These are phyloP conservation scores for Fusarium oligoseptatum DNA, from an alignment of 2,329 filamentous ascomycete genomes.

Conservation along the genomic window DNA sequence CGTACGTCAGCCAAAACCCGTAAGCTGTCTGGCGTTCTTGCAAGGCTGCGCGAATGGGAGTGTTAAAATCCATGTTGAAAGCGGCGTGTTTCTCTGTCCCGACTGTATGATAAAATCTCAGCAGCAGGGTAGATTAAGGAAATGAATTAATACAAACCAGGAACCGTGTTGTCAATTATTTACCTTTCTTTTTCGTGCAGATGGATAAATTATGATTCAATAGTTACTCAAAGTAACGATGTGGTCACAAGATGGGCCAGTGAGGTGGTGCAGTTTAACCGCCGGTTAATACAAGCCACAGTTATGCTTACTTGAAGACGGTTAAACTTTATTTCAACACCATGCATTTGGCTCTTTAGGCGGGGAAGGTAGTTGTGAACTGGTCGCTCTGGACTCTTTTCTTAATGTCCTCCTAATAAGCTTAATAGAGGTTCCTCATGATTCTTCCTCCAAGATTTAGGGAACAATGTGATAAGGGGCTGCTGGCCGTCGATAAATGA, in stretches of 20 bases:
- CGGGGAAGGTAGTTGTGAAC: too few species aligned
- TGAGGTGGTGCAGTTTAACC: background rate
- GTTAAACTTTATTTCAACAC: background rate
- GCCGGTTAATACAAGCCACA: background rate
- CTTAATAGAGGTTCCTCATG: too few species aligned
- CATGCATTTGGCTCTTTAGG: too few species aligned
- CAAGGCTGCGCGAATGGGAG: background rate
- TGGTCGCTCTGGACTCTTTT: too few species aligned
- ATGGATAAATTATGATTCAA: too few species aligned
- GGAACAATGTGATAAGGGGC: too few species aligned
- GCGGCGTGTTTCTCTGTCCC: background rate
- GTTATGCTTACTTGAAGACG: background rate
- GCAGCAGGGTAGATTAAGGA: background rate
- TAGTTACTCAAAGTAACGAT: too few species aligned
- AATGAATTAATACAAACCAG: too few species aligned
- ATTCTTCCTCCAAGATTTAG: too few species aligned
- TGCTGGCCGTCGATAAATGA: too few species aligned
- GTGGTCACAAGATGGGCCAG: too few species aligned
- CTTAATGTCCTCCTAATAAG: background rate
- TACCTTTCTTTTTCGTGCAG: background rate
- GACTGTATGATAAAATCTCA: background rate
- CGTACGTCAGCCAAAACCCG: background rate
- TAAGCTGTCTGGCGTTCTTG: background rate
- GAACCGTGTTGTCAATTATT: too few species aligned
- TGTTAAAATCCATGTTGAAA: background rate